Base-by-base conservation (phyloP, 129 eudicot genomes). In the Flaveria brownii region DNA sequence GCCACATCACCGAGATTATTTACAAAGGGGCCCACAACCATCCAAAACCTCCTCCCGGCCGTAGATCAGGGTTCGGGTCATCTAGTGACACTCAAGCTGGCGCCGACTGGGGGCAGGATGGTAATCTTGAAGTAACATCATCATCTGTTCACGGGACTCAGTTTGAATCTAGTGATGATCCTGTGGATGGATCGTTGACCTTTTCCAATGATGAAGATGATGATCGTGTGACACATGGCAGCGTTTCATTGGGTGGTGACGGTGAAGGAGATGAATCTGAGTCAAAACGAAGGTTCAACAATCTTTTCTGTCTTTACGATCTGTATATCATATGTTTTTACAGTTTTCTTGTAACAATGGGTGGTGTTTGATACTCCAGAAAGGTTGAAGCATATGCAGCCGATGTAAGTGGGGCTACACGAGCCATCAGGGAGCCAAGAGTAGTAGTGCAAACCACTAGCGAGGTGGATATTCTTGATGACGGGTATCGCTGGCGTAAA, bases 401-500 rank as follows among this genome's bases (percentile, higher is more conserved):
- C 5, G 96, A 87, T 23, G 76, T 86, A 82, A 81, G 86, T 76
- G 89, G 88, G 73, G 87, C 86, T 18, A 85, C 82, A 25, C 85
- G 90, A 85, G 86, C 92, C 49, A 87, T 85, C 51, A 85, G 92
- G 85, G 92, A 87, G 88, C 96, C 96, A 0, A 80, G 96, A 74
- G 92, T 90, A 25, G 92, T 90, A 12, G 90, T 90, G 52, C 96
- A 87, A 42, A 90, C 96, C 15, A 90, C 87, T 9, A 90, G 96
- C 76, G 96, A 90, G 82, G 96, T 90, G 81, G 96, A 90, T 76
- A 87, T 90, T 3, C 90, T 87, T 42, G 96, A 87, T 49, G 96
- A 90, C 36, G 96, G 96, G 42, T 90, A 90, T 70, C 89, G 92
- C 54, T 87, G 96, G 96, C 86, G 96, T 71, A 87, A 89, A 69